Percentiles rank a stretch among this genome's conserved stretches.
phyloP scores from a whole-genome alignment of 176 grass and related monocot genomes.

The Carex pumila region DNA sequence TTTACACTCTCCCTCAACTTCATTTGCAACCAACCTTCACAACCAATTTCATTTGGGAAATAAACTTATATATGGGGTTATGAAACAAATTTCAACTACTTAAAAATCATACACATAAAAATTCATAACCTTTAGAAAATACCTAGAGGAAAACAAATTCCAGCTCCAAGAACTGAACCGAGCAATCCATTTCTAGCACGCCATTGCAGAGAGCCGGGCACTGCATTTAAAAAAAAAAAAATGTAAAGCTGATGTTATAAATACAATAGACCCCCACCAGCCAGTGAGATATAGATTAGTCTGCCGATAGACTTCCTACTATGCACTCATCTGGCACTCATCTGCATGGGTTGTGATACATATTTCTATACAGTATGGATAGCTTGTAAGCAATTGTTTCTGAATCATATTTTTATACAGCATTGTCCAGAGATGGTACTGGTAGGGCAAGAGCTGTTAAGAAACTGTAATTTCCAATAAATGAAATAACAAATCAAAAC shows the following conservation, averaged over 20 bases:
- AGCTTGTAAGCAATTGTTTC: too few relatives aligned
- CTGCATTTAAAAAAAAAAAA: constrained; percentile 22
- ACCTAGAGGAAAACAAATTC: constrained; percentile 87
- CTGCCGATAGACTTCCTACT: neutral
- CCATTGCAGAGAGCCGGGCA: constrained; percentile 79
- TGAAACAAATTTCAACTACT: neutral
- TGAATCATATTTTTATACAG: neutral
- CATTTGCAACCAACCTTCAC: constrained; percentile 84
- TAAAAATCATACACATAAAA: neutral
- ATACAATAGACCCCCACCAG: neutral
- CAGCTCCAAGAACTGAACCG: constrained; percentile 75
- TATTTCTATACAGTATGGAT: neutral
- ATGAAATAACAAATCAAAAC: neutral
- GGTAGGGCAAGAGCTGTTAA: neutral
- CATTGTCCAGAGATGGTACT: neutral
- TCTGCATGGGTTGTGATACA: neutral
- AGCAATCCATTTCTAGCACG: constrained; percentile 78
- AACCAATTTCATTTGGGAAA: constrained; percentile 7
- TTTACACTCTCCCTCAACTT: constrained; percentile 83
- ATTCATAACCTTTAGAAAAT: neutral
- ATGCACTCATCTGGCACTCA: neutral
- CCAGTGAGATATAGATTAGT: neutral
- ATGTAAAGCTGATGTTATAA: neutral
- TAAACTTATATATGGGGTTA: neutral
- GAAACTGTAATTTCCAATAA: neutral